Percentiles rank a stretch among this genome's conserved stretches.
Evolutionary conservation across 192 early-diverging fungal species (phyloP).

Genomic region (Coemansia sp.): DNA sequence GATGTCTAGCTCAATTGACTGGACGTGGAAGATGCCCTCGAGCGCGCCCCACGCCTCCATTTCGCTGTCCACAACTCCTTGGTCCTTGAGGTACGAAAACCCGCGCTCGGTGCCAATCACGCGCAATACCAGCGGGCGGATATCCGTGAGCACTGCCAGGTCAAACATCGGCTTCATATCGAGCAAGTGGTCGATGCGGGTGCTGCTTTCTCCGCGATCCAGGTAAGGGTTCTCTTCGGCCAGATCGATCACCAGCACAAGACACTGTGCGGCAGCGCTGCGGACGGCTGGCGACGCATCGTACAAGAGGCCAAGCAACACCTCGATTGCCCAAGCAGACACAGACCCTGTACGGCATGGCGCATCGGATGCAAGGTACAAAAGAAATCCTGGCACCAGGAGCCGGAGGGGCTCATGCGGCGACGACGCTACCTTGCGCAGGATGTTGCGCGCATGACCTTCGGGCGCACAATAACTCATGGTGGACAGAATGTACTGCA

Average conservation of each 20-base stretch:
- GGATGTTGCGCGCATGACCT: constrained; percentile 49
- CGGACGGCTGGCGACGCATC: constrained; percentile 46
- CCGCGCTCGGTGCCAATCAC: constrained; percentile 41
- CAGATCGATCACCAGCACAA: constrained; percentile 47
- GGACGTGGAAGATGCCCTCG: constrained; percentile 53
- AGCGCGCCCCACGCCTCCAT: constrained; percentile 55
- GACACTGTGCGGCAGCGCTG: constrained; percentile 41
- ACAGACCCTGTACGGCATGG: constrained; percentile 41
- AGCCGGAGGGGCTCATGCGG: constrained; percentile 47
- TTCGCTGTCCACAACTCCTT: constrained; percentile 49
- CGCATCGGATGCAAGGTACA: constrained; percentile 42
- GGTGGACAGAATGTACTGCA: constrained; percentile 53
- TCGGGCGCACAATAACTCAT: constrained; percentile 40
- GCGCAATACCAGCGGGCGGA: constrained; percentile 45
- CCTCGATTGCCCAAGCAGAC: constrained; percentile 52
- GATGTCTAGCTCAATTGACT: constrained; percentile 51
- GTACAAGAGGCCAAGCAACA: constrained; percentile 32
- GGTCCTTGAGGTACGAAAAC: constrained; percentile 34
- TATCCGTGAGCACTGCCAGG: constrained; percentile 46
- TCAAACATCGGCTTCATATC: constrained; percentile 51
- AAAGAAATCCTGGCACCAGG: constrained; percentile 45
- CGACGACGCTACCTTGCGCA: constrained; percentile 52
- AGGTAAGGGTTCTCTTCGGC: constrained; percentile 48
- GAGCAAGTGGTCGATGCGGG: constrained; percentile 29
- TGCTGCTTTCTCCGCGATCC: constrained; percentile 19